These are phyloP conservation scores for Naematelia encephala DNA, from an alignment of 768 basidiomycete species.

Conservation along the genomic window DNA sequence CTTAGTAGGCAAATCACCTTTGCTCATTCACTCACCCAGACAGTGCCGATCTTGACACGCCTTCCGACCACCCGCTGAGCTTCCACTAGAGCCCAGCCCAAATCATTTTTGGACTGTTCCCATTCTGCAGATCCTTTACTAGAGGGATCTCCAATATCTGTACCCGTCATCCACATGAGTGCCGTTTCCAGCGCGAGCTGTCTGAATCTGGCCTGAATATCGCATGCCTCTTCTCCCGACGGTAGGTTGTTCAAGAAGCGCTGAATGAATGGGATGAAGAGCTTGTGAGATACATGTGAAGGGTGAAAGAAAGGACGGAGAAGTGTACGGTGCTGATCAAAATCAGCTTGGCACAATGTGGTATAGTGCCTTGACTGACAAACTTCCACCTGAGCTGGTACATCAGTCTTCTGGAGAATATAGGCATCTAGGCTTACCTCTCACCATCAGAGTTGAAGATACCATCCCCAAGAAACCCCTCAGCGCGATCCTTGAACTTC, in stretches of 20 bases:
- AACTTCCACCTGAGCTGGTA: conserved; percentile 31
- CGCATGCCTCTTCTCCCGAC: conserved; percentile 18
- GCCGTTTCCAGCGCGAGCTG: conserved; percentile 34
- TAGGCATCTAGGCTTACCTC: background rate
- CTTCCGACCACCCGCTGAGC: conserved; percentile 34
- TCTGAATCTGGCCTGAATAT: conserved; percentile 31
- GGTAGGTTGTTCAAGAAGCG: conserved; percentile 18
- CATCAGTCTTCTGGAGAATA: background rate
- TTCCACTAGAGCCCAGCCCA: conserved; percentile 27
- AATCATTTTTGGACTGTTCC: conserved; percentile 8
- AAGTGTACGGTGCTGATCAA: conserved; percentile 37
- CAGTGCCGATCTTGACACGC: conserved; percentile 44
- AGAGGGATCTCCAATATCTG: conserved; percentile 6
- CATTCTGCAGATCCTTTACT: background rate
- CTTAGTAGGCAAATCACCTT: too few species aligned
- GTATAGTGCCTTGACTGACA: conserved; percentile 19
- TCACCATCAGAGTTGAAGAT: conserved; percentile 49
- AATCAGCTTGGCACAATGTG: background rate
- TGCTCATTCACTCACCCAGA: conserved; percentile 48
- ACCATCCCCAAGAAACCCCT: conserved; percentile 46
- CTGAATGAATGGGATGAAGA: conserved; percentile 28
- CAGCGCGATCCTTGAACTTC: conserved; percentile 35
- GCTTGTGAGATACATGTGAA: conserved; percentile 25
- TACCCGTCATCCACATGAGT: conserved; percentile 40
- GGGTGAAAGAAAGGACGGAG: conserved; percentile 47